Evolutionary conservation across 2,329 filamentous ascomycete species (phyloP), one percentile per base, ranked within the genome.

Genomic region (Fusarium secorum): DNA sequence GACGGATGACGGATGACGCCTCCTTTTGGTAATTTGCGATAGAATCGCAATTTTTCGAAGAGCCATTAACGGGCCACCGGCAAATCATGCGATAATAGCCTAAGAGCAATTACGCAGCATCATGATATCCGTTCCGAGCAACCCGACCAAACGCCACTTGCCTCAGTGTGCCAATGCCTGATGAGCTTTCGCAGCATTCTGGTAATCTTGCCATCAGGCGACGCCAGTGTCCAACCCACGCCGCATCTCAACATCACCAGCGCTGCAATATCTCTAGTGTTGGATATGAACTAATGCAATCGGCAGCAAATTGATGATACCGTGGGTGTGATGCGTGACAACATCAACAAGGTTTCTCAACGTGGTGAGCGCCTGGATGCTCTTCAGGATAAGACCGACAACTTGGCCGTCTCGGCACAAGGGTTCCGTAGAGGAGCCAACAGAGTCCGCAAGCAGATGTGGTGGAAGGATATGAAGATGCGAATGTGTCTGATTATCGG

Each of bases 391-490:
- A 97, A 97, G 88, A 98, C 93, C 73, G 91, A 98, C 85, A 97
- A 97, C 84, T 88, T 99, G 75, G 95, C 95, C 66, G 90, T 91
- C 71, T 97, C 95, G 38, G 95, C 96, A 65, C 94, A 97, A 82
- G 94, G 94, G 70, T 99, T 99, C 89, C 93, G 95, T 78, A 91
- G 95, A 75, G 95, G 96, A 73, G 96, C 97, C 83, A 99, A 98
- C 87, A 88, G 94, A 77, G 95, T 99, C 76, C 91, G 96, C 82
- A 95, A 95, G 87, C 91, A 97, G 83, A 98, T 98, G 95, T 98
- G 95, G 95, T 98, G 95, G 95, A 98, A 98, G 89, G 95, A 98
- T 80, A 97, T 98, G 94, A 98, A 98, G 90, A 99, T 99, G 96
- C 91, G 96, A 82, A 96, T 98, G 87, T 98, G 95, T 85, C 86